Base-by-base conservation (phyloP, 139 green algal genomes). In the Micractinium conductrix region DNA sequence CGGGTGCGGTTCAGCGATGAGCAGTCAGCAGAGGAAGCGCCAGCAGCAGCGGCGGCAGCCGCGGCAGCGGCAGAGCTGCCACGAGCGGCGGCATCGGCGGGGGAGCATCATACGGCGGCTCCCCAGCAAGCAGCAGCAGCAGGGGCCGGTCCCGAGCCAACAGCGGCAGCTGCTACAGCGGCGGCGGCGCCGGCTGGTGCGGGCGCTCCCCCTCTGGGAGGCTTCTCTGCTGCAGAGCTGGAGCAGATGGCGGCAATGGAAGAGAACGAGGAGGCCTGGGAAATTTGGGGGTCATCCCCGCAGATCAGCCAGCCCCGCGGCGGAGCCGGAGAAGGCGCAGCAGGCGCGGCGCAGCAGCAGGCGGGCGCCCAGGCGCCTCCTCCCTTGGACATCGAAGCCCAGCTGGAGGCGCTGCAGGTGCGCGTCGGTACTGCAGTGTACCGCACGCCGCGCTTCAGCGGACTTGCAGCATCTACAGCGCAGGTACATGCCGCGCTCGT, bases 401-500 rank as follows among this genome's bases (percentile, higher is more conserved):
- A 89, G 63, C 79, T 89, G 33, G 80, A 74, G 30, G 68, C 35
- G 58, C 83, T 92, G 62, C 78, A 81, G 74, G 38, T 74, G 17
- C n/a, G n/a, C n/a, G n/a, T n/a, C n/a, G n/a, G n/a, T n/a, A n/a
- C n/a, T n/a, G n/a, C n/a, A n/a, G n/a, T n/a, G n/a, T n/a, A n/a
- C n/a, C n/a, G n/a, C n/a, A n/a, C n/a, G n/a, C n/a, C n/a, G n/a
- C n/a, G n/a, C n/a, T n/a, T n/a, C n/a, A n/a, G n/a, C n/a, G n/a
- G n/a, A n/a, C n/a, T n/a, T n/a, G n/a, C n/a, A n/a, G n/a, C n/a
- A n/a, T n/a, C n/a, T n/a, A n/a, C n/a, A n/a, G n/a, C n/a, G n/a
- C n/a, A n/a, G n/a, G n/a, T n/a, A n/a, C n/a, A n/a, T n/a, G n/a
- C n/a, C n/a, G n/a, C n/a, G n/a, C n/a, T n/a, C n/a, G n/a, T n/a